phyloP scores from a whole-genome alignment of 306 rosid genomes.

The Gynostemma pentaphyllum region DNA sequence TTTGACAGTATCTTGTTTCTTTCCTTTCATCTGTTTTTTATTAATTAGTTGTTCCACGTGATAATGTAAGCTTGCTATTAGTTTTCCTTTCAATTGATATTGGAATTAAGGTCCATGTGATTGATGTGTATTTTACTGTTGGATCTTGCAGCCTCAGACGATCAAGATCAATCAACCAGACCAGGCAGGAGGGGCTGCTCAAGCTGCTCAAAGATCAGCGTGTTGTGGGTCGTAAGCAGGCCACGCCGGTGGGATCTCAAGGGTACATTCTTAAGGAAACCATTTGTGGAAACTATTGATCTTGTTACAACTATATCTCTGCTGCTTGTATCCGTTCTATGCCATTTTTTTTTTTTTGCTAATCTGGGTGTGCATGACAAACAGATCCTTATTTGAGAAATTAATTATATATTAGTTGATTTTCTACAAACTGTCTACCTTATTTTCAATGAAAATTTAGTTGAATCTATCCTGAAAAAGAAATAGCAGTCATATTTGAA shows the following conservation, averaged over 20 bases:
- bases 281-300: constrained; percentile 36
- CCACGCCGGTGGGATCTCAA: constrained; percentile 6
- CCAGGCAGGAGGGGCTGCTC: constrained; percentile 60
- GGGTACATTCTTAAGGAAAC: constrained; percentile 24
- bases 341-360: constrained; percentile 12
- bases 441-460: constrained; percentile 16
- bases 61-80: neutral
- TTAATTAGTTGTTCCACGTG: neutral
- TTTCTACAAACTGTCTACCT: constrained; percentile 18
- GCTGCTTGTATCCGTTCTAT: constrained; percentile 34
- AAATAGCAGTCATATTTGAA: constrained; percentile 2
- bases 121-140: constrained; percentile 7
- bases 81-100: neutral
- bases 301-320: constrained; percentile 35
- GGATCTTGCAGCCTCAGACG: constrained; percentile 64
- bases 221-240: constrained; percentile 68
- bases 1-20: neutral
- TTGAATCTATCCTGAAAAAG: constrained; percentile 3
- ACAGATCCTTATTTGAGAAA: constrained; percentile 23
- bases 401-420: constrained; percentile 22
- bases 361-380: constrained; percentile 60
- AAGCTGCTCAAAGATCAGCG: constrained; percentile 63
- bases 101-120: neutral
- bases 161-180: constrained; percentile 81
- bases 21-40: neutral